Evolutionary conservation across 768 basidiomycete species (phyloP).

Genomic region (Gyrodon lividus): DNA sequence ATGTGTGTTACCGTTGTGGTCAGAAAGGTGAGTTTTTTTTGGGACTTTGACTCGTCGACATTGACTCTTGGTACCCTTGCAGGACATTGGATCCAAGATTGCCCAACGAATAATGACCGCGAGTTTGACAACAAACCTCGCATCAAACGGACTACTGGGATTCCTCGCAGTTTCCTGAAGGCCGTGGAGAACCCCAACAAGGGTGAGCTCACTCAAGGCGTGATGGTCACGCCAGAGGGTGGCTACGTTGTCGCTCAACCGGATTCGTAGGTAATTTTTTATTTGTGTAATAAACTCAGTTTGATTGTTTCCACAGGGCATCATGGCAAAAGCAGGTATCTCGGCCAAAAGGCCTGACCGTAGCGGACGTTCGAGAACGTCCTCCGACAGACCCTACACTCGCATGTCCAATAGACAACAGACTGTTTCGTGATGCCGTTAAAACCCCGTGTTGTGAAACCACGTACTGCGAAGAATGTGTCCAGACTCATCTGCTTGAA

Average conservation of each 20-base stretch:
- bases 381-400: slow-evolving; percentile 76
- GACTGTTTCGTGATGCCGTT: slow-evolving; percentile 90
- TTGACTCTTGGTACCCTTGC: slow-evolving; percentile 9
- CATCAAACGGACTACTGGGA: slow-evolving; percentile 97
- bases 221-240: slow-evolving; percentile 99
- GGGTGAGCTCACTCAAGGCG: slow-evolving; percentile 73
- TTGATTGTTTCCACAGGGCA: slow-evolving; percentile 47
- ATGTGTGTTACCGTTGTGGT: slow-evolving; percentile 98
- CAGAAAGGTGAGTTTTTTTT: slow-evolving; percentile 73
- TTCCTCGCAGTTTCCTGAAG: slow-evolving; percentile 96
- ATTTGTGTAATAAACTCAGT: not conserved
- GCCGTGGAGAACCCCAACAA: slow-evolving; percentile 85
- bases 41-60: not conserved
- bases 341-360: slow-evolving; percentile 76
- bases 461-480: slow-evolving; percentile 94
- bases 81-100: slow-evolving; percentile 99
- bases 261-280: slow-evolving; percentile 68
- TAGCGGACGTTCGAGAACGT: slow-evolving; percentile 86
- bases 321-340: slow-evolving; percentile 94
- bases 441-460: slow-evolving; percentile 94
- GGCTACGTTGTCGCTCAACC: slow-evolving; percentile 97
- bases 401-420: slow-evolving; percentile 88
- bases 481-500: slow-evolving; percentile 90
- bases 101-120: slow-evolving; percentile 95
- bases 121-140: slow-evolving; percentile 93